Base-by-base conservation (phyloP, 768 basidiomycete genomes). In the Cystobasidium onofrii region DNA sequence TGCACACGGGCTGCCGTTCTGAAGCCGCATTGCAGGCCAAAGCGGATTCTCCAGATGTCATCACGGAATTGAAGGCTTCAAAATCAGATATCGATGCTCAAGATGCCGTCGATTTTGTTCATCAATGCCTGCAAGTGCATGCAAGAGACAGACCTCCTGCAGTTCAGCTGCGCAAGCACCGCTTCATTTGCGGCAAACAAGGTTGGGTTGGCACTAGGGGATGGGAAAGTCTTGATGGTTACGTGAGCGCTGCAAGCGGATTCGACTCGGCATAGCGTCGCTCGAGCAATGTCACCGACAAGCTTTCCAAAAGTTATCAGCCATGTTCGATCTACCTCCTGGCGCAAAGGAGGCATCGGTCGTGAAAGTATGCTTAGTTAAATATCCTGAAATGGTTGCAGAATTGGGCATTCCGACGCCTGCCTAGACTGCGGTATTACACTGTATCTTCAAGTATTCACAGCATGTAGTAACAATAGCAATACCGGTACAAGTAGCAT, bases 71-170 rank as follows among this genome's bases (percentile, higher is more conserved):
- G 61, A 17, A 12, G 64, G 36, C 64, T 55, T 89, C 89, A 0
- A 88, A 88, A 0, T 89, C 90, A 78, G 86, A 89, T n/a, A 18
- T 70, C 20, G 34, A 75, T 1, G n/a, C 64, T 0, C 27, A 87
- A 17, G 92, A 95, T 78, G 96, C 91, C 1, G 88, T 90, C 54
- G 87, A 86, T 36, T 85, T 97, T 61, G 92, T 96, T 17, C 84
- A 86, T 72, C 87, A 89, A 39, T 97, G 96, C 81, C 84, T 98
- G 54, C 87, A 87, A 77, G 86, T 94, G n/a, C 87, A 90, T 43
- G 85, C 90, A 44, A 81, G 80, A 43, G 87, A 88, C 27, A 86
- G 95, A 67, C 94, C 95, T 18, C 88, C 89, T 3, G 96, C 95
- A 79, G 91, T 92, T 78, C 85, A 85, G 79, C 86, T 97, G 65